Percentiles rank a stretch among this genome's conserved stretches.
Evolutionary conservation across 352 stramenopile species (phyloP).

Genomic region (Globisporangium orthogonon): DNA sequence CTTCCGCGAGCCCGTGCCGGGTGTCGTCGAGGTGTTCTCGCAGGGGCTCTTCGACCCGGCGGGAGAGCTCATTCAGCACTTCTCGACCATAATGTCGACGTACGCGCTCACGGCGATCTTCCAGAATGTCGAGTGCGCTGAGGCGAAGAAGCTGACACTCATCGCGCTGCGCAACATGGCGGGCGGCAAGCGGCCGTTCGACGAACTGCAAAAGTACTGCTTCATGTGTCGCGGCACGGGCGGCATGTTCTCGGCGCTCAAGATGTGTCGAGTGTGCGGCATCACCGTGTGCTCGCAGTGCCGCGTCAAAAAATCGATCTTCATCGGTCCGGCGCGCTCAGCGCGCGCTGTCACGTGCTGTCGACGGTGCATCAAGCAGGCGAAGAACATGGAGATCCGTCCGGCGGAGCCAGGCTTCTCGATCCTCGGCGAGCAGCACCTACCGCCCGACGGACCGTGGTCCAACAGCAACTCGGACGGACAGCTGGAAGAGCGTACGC

Average conservation of each 20-base stretch:
- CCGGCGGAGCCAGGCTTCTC: slow-evolving; percentile 20
- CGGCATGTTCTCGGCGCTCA: slow-evolving; percentile 8
- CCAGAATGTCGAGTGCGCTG: slow-evolving; percentile 28
- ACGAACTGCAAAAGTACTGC: slow-evolving; percentile 9
- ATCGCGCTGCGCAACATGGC: slow-evolving; percentile 15
- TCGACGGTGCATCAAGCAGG: slow-evolving; percentile 3
- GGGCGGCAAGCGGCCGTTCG: slow-evolving; percentile 7
- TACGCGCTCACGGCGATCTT: slow-evolving; percentile 16
- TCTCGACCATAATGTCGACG: slow-evolving; percentile 18
- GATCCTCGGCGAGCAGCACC: slow-evolving; percentile 13
- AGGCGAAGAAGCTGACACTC: slow-evolving; percentile 53
- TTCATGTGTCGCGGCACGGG: slow-evolving; percentile 15
- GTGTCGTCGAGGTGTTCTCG: slow-evolving; percentile 35
- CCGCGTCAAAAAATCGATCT: slow-evolving; percentile 21
- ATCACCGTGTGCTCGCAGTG: slow-evolving; percentile 16
- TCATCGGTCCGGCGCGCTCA: slow-evolving; percentile 12
- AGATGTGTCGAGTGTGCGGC: slow-evolving; percentile 18
- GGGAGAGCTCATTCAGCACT: slow-evolving; percentile 24
- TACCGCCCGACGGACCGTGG: not conserved
- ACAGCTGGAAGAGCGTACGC: slow-evolving; percentile 1
- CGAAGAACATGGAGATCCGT: slow-evolving; percentile 20
- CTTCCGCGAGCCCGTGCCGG: slow-evolving; percentile 27
- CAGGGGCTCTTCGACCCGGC: slow-evolving; percentile 34
- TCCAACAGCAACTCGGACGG: slow-evolving; percentile 4
- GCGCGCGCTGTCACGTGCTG: slow-evolving; percentile 2